Base-by-base conservation (phyloP, 352 stramenopile genomes). In the Halophytophthora polymorphica region DNA sequence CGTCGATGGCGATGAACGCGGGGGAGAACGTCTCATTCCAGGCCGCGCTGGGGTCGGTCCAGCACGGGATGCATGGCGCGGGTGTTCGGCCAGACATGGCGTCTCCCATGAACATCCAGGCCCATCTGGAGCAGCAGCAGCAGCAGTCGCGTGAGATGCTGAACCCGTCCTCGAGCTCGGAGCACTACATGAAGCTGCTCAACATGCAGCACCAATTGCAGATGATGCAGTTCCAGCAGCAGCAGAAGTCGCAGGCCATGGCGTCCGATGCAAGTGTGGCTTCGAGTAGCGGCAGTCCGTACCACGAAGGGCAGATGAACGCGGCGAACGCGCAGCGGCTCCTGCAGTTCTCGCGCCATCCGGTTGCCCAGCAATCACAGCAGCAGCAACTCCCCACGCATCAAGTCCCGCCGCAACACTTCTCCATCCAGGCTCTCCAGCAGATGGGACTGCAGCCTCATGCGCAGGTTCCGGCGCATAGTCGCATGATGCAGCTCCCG, bases 131-230 rank as follows among this genome's bases (percentile, higher is more conserved):
- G 25, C 25, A 31, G 25, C 25, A 31, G 25, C 25, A 31, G 25
- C 53, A 66, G 11, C 45, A 51, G 15, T 63, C 63, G 14, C 56
- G 73, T n/a, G 77, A 86, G 40, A 70, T 76, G 50, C 61, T 71
- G 17, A 68, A 64, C 8, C 56, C 56, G 1, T 37, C 69, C 31
- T 68, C 76, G 5, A 92, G 75, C 46, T 80, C 82, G 8, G 76
- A 93, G 39, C 82, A 76, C 7, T 94, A 94, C 50, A 66, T 94
- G 39, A 89, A 89, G 56, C 66, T 94, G 25, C 61, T 92, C 13
- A 91, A 89, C 47, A 86, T 92, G 70, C 84, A 94, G 45, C 84
- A 94, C 42, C 84, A 94, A 58, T 56, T 94, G 19, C 84, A 94
- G 49, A 82, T 94, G 57, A 84, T 91, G 62, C 82, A 94, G 48